These are phyloP conservation scores for Claviceps fusiformis DNA, from an alignment of 2,329 filamentous ascomycete species.

Conservation along the genomic window DNA sequence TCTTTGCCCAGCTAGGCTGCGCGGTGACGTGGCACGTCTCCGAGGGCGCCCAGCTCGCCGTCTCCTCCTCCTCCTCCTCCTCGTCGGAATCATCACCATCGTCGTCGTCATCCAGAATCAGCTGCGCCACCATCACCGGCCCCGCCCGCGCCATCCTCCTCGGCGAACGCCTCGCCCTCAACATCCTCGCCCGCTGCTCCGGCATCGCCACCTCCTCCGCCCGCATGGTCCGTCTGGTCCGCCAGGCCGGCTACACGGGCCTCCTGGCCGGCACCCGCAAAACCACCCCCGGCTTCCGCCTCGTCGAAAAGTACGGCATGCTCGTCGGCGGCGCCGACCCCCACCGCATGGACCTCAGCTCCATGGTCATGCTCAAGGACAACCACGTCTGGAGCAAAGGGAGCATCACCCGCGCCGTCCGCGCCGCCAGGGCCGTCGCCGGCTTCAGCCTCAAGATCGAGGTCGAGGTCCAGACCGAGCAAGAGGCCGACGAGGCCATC, in stretches of 20 bases:
- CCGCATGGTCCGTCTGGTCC: constrained; percentile 39
- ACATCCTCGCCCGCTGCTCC: constrained; percentile 79
- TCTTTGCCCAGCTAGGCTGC: constrained; percentile 82
- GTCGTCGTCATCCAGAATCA: constrained; percentile 18
- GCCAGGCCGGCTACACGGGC: constrained; percentile 61
- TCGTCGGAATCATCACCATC: no score
- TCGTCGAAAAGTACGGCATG: constrained; percentile 98
- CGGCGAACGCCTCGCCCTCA: constrained; percentile 87
- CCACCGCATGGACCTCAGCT: constrained; percentile 79
- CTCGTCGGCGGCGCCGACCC: constrained; percentile 83
- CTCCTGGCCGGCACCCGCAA: constrained; percentile 90
- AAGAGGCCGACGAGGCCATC: constrained; percentile 84
- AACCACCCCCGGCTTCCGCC: constrained; percentile 86
- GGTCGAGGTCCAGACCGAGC: constrained; percentile 83
- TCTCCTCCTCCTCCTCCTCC: no score
- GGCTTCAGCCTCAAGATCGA: constrained; percentile 92
- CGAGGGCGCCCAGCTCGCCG: constrained; percentile 46
- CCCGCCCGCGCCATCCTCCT: constrained; percentile 69
- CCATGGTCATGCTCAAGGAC: constrained; percentile 99
- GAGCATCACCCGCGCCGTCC: constrained; percentile 75
- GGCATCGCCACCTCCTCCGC: constrained; percentile 66
- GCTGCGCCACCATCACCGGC: constrained; percentile 70
- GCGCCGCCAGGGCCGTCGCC: constrained; percentile 66
- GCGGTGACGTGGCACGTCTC: constrained; percentile 74
- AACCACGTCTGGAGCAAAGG: constrained; percentile 92